Evolutionary conservation across 1,284 basidiomycete genomes (phyloP).

Genomic region (Ustilago nuda): DNA sequence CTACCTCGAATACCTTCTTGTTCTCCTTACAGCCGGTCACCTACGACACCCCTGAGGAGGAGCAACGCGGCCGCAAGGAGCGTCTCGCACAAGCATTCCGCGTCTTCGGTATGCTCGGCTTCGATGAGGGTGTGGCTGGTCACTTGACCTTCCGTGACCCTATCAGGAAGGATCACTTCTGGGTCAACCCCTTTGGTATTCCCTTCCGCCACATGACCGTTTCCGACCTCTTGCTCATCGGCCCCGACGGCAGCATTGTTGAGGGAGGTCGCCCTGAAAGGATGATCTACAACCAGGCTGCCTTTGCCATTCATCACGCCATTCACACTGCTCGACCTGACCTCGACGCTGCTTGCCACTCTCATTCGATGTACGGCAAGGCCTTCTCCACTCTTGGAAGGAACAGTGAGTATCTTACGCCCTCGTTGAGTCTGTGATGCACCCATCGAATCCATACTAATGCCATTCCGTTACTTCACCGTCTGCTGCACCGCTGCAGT

Average conservation of each 20-base stretch:
- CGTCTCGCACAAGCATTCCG: slow-evolving; percentile 73
- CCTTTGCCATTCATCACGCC: slow-evolving; percentile 74
- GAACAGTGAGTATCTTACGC: slow-evolving; percentile 68
- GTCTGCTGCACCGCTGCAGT: slow-evolving; percentile 10
- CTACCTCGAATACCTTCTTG: not conserved
- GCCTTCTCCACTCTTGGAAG: slow-evolving; percentile 75
- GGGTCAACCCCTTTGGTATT: slow-evolving; percentile 69
- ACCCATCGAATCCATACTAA: not conserved
- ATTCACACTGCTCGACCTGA: slow-evolving; percentile 76
- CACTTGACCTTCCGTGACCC: slow-evolving; percentile 77
- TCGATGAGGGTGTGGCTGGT: slow-evolving; percentile 73
- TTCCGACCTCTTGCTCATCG: slow-evolving; percentile 56
- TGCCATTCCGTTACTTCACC: not conserved
- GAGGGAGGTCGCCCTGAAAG: slow-evolving; percentile 55
- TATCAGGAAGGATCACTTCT: slow-evolving; percentile 73
- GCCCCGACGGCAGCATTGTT: slow-evolving; percentile 54
- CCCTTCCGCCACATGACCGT: slow-evolving; percentile 57
- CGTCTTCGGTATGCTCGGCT: slow-evolving; percentile 74
- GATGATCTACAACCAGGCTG: slow-evolving; percentile 70
- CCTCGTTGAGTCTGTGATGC: not conserved
- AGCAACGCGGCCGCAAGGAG: slow-evolving; percentile 74
- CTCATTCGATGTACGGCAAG: slow-evolving; percentile 75
- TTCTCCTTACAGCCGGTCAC: slow-evolving; percentile 53
- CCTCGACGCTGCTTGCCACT: slow-evolving; percentile 76
- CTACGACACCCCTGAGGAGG: slow-evolving; percentile 71